Evolutionary conservation across 768 basidiomycete genomes (phyloP).

Genomic region (Leccinum ochraceum): DNA sequence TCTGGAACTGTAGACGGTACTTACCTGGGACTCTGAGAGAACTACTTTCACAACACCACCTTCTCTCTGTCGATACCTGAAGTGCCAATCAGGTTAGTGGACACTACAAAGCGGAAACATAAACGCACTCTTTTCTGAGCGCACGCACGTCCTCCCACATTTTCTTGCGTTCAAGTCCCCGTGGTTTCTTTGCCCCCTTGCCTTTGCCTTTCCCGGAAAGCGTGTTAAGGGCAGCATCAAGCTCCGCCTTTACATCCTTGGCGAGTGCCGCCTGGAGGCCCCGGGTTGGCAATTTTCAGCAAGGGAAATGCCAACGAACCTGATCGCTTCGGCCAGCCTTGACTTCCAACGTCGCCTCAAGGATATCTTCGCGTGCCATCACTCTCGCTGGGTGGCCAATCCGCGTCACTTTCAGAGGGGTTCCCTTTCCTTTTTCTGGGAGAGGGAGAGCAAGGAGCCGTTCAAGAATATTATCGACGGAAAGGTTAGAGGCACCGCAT

Average conservation of each 20-base stretch:
- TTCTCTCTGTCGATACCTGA: constrained; percentile 87
- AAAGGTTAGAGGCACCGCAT: constrained; percentile 92
- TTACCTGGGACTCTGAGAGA: constrained; percentile 73
- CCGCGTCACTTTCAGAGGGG: constrained; percentile 65
- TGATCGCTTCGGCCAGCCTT: constrained; percentile 76
- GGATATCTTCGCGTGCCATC: constrained; percentile 65
- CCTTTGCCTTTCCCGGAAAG: constrained; percentile 78
- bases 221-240: constrained; percentile 64
- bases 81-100: neutral
- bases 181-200: constrained; percentile 66
- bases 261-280: constrained; percentile 68
- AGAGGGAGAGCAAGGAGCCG: constrained; percentile 68
- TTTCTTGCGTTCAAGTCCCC: constrained; percentile 75
- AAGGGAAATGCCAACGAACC: constrained; percentile 31
- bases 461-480: constrained; percentile 94
- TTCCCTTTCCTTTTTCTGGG: constrained; percentile 45
- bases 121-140: constrained; percentile 82
- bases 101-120: neutral
- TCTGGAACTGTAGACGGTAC: neutral
- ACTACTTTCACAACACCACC: constrained; percentile 81
- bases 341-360: constrained; percentile 71
- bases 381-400: constrained; percentile 96
- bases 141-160: constrained; percentile 87
- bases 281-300: neutral
- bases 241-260: constrained; percentile 86